Base-by-base conservation (phyloP, 352 stramenopile genomes). In the Pythium dissimile region DNA sequence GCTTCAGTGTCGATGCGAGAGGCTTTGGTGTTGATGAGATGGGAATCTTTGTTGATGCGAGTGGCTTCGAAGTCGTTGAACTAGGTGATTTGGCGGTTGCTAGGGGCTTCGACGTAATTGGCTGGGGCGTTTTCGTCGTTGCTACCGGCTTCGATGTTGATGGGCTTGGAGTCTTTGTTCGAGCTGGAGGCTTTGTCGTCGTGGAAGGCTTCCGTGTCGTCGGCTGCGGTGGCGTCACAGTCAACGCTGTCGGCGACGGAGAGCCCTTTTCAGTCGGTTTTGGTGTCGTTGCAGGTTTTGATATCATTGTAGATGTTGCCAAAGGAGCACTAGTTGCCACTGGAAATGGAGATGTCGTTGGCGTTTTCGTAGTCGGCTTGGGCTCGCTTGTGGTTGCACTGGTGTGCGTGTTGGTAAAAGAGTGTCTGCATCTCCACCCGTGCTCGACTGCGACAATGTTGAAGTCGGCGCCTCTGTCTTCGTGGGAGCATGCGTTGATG, bases 11-110 rank as follows among this genome's bases (percentile, higher is more conserved):
- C 31, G 56, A 55, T 8, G 43, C 52, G 1, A 15, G 31, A 27
- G 58, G 49, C 28, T 28, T 47, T 24, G 26, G 39, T 11, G 41
- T 50, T n/a, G 45, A 27, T 11, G 45, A 27, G 13, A 18, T 58
- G 2, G 18, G 28, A 24, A 20, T 37, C 28, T 41, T 26, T 11
- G 51, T 38, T 24, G 28, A 18, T 44, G 38, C 32, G 16, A 12
- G n/a, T 31, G 47, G 18, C 15, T 45, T 54, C 11, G 12, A 45
- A 15, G 47, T 45, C 23, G 47, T 45, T 37, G 43, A 12, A 5
- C 34, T 23, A 2, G 43, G 24, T 23, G 7, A 3, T 7, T 37
- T 23, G 13, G 24, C 24, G 26, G 26, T 37, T n/a, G n/a, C n/a
- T n/a, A n/a, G n/a, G n/a, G n/a, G n/a, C n/a, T n/a, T n/a, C n/a